Evolutionary conservation across 2,329 filamentous ascomycete genomes (phyloP), one percentile per base, ranked within the genome.

Genomic region (Alternaria consortialis): DNA sequence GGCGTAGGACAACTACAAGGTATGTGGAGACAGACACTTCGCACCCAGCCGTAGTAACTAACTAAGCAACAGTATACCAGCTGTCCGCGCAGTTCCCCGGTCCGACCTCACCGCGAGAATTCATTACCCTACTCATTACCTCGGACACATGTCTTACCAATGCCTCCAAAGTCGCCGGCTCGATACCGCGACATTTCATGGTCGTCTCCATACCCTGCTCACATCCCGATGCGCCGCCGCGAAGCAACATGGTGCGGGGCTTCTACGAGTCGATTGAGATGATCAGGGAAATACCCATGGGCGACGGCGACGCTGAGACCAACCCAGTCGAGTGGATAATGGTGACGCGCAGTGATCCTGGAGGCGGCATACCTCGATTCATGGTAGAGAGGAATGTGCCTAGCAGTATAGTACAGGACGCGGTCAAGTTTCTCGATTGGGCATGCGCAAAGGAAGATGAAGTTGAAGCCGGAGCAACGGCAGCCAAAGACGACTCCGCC

Each of bases 311-410:
- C 34, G 79, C 82, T 2, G 86, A 89, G 65, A 77, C 80, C 8
- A 90, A 89, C 66, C 88, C 89, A 0, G 85, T 97, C 2, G 93
- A 97, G 77, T 97, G 93, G 93, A 86, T 95, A 62, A 97, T 97
- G 93, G 88, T 97, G 17, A 97, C 93, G 1, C 85, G 93, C 50
- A 94, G 91, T 75, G 93, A 97, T 70, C 93, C 93, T 3, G 93
- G 93, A 11, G 93, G 93, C 53, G 94, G 88, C 60, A 93, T 97
- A 17, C 93, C 93, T 1, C 86, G 91, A 13, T 97, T 95, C 80
- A 89, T 97, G 85, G 92, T 97, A n/a, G 93, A 97, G 72, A 89
- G 92, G 74, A 92, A 91, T 31, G 97, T 93, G 0, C 93, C 93
- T 0, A 88, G 85, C 11, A 91, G 91, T 36, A 95, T 97, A 69